phyloP scores from a whole-genome alignment of 1,139 yeast genomes.

The Yamadazyma mexicana region DNA sequence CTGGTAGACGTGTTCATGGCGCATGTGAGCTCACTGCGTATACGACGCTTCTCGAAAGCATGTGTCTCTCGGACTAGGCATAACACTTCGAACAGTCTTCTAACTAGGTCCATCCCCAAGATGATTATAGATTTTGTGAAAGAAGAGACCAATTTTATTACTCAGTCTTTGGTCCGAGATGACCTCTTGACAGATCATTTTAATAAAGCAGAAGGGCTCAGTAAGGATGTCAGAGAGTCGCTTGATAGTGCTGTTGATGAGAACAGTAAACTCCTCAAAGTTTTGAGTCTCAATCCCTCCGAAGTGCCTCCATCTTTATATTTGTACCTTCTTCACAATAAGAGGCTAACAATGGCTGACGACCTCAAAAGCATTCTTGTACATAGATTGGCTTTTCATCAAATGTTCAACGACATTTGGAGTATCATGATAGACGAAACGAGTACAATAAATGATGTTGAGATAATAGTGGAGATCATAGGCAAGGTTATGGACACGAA shows the following conservation, averaged over 20 bases:
- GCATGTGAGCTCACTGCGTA: not conserved
- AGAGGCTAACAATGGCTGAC: constrained; percentile 21
- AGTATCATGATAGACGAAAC: constrained; percentile 23
- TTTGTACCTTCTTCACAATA: constrained; percentile 20
- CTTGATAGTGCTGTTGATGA: constrained; percentile 27
- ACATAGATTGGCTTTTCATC: constrained; percentile 31
- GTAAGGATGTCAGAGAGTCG: constrained; percentile 5
- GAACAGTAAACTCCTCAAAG: constrained; percentile 28
- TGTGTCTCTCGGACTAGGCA: not conserved
- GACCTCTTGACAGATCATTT: not conserved
- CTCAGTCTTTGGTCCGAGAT: constrained; percentile 10
- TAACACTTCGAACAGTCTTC: not conserved
- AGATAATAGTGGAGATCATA: constrained; percentile 33
- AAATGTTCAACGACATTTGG: constrained; percentile 34
- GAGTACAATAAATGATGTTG: constrained; percentile 36
- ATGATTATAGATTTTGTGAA: constrained; percentile 17
- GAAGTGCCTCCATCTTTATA: constrained; percentile 32
- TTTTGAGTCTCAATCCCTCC: constrained; percentile 35
- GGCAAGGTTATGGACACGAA: constrained; percentile 18
- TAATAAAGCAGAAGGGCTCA: constrained; percentile 3
- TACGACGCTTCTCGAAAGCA: constrained; percentile 1
- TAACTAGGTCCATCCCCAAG: constrained; percentile 10
- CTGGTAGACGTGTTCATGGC: not conserved
- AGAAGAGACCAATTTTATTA: constrained; percentile 16
- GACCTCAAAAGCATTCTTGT: constrained; percentile 23